Evolutionary conservation across 192 early-diverging fungal genomes (phyloP), one percentile per base, ranked within the genome.

Genomic region (Kickxella alabastrina): DNA sequence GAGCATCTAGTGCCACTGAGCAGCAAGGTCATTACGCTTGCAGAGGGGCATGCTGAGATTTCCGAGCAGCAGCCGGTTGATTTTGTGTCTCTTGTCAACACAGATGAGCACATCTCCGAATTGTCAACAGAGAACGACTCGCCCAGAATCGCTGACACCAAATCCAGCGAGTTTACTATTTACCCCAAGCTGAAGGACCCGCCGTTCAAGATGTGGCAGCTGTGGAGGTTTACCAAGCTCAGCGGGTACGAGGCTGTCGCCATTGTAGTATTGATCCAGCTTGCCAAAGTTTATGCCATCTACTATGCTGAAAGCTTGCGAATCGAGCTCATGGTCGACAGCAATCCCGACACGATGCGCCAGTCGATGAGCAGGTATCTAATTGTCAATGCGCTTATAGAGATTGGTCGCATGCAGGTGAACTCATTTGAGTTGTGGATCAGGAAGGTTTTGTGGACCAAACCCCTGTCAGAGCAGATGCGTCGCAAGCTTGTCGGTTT

Each of bases 311-410:
- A 57, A 35, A 35, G 34, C 13, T 43, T 61, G 26, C 54, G 67
- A 2, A 53, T 62, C 2, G 17, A 43, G 10, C 36, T 62, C 7
- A 69, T 69, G 59, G 38, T 37, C 4, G 59, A 69, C 27, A 57
- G 21, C 38, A 54, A 69, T 23, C 54, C 66, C 0, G 54, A 46
- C 0, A 57, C 66, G 1, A 56, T 60, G 15, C 36, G 27, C 21
- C 37, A 50, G n/a, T 69, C 67, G 26, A 37, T 69, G n/a, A 45
- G 38, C 10, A 46, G 25, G 17, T 62, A 69, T 31, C 28, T 69
- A 6, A 15, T 54, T 2, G 18, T 62, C 1, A 69, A 69, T 25
- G 67, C 67, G 2, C 14, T 50, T 5, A 18, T 58, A 0, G 22
- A 14, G 3, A 54, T 69, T 9, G 24, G 39, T 5, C 10, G 15